phyloP scores from a whole-genome alignment of 495 filamentous ascomycete species.

The Lasiosphaeria hispida region DNA sequence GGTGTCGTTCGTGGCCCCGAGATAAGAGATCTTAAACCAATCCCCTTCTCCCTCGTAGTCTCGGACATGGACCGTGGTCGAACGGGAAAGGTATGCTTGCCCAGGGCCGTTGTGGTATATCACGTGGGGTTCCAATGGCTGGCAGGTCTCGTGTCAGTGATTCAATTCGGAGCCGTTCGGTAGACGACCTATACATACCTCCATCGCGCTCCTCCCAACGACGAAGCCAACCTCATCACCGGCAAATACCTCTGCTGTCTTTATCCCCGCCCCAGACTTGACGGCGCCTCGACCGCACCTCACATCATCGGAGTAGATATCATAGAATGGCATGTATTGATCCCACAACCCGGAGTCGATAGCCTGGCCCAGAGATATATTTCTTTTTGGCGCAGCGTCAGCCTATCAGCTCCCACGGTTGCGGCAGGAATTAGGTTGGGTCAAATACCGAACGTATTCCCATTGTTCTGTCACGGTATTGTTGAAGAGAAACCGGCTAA shows the following conservation, averaged over 20 bases:
- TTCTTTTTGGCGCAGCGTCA: neutral
- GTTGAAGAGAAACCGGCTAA: slow-evolving; percentile 10
- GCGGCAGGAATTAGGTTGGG: neutral
- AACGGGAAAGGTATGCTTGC: slow-evolving; percentile 6
- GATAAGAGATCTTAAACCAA: slow-evolving; percentile 9
- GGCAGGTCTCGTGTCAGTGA: neutral
- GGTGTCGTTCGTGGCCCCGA: slow-evolving; percentile 1
- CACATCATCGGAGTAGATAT: slow-evolving; percentile 11
- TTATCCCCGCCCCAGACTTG: neutral
- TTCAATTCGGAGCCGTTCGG: neutral
- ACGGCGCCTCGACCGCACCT: slow-evolving; percentile 7
- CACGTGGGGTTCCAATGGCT: slow-evolving; percentile 9
- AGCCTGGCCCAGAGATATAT: slow-evolving; percentile 9
- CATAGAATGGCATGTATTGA: slow-evolving; percentile 14
- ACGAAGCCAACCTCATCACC: slow-evolving; percentile 13
- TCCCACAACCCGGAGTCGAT: slow-evolving; percentile 11
- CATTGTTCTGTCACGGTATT: slow-evolving; percentile 7
- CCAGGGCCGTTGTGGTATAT: slow-evolving; percentile 12
- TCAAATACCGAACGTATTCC: slow-evolving; percentile 11
- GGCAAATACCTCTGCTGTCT: slow-evolving; percentile 8
- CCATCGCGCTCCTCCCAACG: slow-evolving; percentile 6
- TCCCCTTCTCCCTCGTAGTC: slow-evolving; percentile 3
- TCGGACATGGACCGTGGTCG: neutral
- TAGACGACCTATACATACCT: neutral
- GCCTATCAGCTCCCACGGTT: neutral